Conservation (phyloP, 805 yeast genomes). For the Ogataea pini region DNA sequence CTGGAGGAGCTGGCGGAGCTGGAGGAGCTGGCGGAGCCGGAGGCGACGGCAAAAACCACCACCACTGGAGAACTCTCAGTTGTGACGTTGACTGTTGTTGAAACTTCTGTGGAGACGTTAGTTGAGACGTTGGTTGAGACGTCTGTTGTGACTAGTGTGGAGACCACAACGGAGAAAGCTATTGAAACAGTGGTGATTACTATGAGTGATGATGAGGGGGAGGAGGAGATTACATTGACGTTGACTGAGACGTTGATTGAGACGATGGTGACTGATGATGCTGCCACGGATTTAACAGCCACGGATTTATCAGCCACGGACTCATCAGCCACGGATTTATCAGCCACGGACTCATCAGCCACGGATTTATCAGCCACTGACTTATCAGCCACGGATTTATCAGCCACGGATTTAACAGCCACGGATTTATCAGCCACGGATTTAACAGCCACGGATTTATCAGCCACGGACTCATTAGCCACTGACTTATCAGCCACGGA, state of each 20-base stretch:
- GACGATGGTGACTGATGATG: neutral
- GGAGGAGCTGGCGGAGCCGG: neutral
- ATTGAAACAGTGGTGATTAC: slow-evolving; percentile 7
- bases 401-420: no score
- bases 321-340: no score
- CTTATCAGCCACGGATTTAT: no score
- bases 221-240: neutral
- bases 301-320: no score
- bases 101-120: slow-evolving; percentile 1
- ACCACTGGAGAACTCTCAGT: neutral
- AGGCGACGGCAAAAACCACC: neutral
- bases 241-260: neutral
- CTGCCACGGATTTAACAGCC: no score
- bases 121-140: neutral
- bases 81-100: neutral
- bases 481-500: no score
- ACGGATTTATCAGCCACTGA: no score
- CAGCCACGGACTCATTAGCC: no score
- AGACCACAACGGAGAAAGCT: slow-evolving; percentile 9
- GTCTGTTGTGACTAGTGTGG: slow-evolving; percentile 3
- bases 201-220: neutral
- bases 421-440: no score
- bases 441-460: no score
- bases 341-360: no score
- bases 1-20: neutral